phyloP scores from a whole-genome alignment of 2,329 filamentous ascomycete genomes.

The Pestalotiopsis sp. region DNA sequence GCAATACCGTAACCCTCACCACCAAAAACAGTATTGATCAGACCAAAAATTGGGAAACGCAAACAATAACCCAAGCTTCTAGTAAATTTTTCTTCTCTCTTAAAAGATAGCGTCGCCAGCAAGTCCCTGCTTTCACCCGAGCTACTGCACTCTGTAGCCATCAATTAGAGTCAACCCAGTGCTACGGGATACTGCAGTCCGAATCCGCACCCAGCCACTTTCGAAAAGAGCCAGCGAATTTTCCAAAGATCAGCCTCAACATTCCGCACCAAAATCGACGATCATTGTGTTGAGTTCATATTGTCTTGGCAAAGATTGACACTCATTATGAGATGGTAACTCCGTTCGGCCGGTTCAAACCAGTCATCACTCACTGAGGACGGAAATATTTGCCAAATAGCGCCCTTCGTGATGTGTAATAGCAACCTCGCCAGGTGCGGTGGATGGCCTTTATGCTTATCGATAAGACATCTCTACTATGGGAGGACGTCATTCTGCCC shows the following conservation, averaged over 20 bases:
- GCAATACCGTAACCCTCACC: not conserved
- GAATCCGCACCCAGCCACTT: not conserved
- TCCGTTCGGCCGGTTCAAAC: not conserved
- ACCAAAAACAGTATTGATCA: not conserved
- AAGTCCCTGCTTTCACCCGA: not conserved
- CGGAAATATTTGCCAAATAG: not conserved
- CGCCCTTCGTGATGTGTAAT: not conserved
- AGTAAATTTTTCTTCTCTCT: too few species aligned
- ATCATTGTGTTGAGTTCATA: not conserved
- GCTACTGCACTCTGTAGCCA: not conserved
- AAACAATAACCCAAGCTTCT: not conserved
- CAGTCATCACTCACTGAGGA: not conserved
- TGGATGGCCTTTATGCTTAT: not conserved
- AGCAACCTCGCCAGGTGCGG: not conserved
- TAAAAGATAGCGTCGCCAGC: not conserved
- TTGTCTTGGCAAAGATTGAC: not conserved
- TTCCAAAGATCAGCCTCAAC: not conserved
- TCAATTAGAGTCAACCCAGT: not conserved
- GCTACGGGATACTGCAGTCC: not conserved
- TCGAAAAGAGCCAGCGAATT: not conserved
- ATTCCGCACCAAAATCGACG: not conserved
- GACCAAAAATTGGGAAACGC: not conserved
- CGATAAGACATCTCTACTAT: not conserved
- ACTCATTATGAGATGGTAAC: not conserved
- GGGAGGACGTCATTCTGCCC: not conserved